Evolutionary conservation across 2,329 filamentous ascomycete species (phyloP), one percentile per base, ranked within the genome.

Genomic region (Pseudogymnoascus sp.): DNA sequence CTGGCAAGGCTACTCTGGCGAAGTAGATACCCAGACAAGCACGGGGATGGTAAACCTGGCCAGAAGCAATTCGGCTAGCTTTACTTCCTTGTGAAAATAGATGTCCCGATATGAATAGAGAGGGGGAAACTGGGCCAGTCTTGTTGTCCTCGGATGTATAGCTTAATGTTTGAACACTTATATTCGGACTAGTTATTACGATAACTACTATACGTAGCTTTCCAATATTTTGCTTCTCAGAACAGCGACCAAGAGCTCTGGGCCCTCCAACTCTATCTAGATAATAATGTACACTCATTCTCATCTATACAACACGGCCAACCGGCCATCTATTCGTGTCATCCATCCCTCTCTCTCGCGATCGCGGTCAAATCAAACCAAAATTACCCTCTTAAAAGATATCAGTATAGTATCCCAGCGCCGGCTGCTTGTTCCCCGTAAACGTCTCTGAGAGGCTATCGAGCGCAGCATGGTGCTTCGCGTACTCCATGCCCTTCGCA

Each of bases 381-480:
- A 31, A 15, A 0, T 13, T 15, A 52, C 18, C 2, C 25, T 31
- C 45, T 59, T 39, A 65, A 58, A 72, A 67, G 64, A 64, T 31
- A 35, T 72, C 71, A 64, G 66, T 67, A 68, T 69, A 73, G 55
- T 62, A 68, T 6, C 71, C 72, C 60, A 73, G 64, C 21, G 72
- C 71, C n/a, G 70, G 64, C 25, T 39, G 64, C 36, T 66, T 66
- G 55, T 69, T 71, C 2, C 72, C 72, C 1, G 70, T 67, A 61
- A 72, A 73, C 61, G 70, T 68, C 39, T 66, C 60, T 18, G 80
- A 77, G 25, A 84, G 70, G 2, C 75, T 78, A 59, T 87, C 85
- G 42, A 87, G 72, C 27, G 79, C 79, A 1, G 80, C 79, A 68
- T 87, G 84, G 64, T 85, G 79, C 64, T 74, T 71, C 0, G 82